phyloP scores from a whole-genome alignment of 2,329 filamentous ascomycete genomes.

The Fusarium sororula region DNA sequence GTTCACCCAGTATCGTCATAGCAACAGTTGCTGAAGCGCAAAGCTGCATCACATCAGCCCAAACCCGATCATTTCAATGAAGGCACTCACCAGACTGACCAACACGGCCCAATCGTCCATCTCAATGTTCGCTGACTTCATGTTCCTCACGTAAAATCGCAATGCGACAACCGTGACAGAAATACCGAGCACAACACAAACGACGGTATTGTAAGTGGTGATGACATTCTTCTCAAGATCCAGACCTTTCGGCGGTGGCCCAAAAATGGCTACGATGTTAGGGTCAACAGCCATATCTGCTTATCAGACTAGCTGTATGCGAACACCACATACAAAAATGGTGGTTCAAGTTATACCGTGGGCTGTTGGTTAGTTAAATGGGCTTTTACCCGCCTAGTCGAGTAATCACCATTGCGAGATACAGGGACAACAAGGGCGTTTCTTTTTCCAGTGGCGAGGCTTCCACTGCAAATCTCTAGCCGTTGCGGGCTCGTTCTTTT shows the following conservation, averaged over 20 bases:
- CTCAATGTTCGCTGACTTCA: conserved; percentile 8
- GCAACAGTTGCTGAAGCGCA: not conserved
- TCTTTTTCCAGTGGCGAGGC: not conserved
- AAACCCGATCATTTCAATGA: accelerated
- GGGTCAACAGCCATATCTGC: not conserved
- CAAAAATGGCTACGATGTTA: conserved; percentile 15
- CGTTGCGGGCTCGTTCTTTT: not conserved
- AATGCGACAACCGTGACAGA: not conserved
- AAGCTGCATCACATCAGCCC: not conserved
- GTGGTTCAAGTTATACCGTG: not conserved
- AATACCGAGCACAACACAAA: not conserved
- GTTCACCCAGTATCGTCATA: not conserved
- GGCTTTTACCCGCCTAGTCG: not conserved
- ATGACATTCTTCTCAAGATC: not conserved
- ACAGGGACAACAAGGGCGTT: not conserved
- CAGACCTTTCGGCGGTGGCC: not conserved
- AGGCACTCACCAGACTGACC: not conserved
- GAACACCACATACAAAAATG: not conserved
- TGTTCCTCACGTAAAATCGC: conserved; percentile 18
- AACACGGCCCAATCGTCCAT: conserved; percentile 14
- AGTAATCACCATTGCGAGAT: not conserved
- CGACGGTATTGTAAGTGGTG: not conserved
- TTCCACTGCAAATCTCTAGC: not conserved
- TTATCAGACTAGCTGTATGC: not conserved
- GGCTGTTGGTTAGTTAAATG: not conserved